A percentile compares a stretch with the other conserved stretches of the same genome.
phyloP scores from a whole-genome alignment of 345 rosid genomes.

The Punica granatum region DNA sequence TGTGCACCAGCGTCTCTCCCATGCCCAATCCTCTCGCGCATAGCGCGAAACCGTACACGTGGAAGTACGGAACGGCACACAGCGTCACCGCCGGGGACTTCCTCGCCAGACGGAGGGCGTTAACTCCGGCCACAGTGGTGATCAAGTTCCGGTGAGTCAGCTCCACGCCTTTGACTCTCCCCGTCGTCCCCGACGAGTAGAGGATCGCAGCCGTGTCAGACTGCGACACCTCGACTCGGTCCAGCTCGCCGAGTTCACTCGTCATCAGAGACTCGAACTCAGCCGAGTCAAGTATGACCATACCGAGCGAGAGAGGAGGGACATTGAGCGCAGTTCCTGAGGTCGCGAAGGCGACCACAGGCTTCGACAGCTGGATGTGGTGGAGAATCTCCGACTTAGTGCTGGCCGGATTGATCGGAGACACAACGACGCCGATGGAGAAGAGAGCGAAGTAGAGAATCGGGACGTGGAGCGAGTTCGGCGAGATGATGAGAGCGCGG shows the following conservation, averaged over 20 bases:
- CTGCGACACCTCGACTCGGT: slow-evolving; percentile 17
- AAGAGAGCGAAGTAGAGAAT: slow-evolving; percentile 46
- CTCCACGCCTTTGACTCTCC: slow-evolving; percentile 44
- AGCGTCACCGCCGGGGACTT: slow-evolving; percentile 17
- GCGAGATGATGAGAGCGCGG: slow-evolving; percentile 34
- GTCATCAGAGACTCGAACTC: slow-evolving; percentile 37
- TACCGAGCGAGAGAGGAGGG: slow-evolving; percentile 18
- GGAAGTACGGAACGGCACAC: slow-evolving; percentile 49
- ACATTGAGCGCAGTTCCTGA: slow-evolving; percentile 27
- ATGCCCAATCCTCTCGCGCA: slow-evolving; percentile 23
- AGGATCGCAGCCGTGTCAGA: slow-evolving; percentile 50
- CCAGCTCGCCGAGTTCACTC: neutral
- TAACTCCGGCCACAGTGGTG: slow-evolving; percentile 16
- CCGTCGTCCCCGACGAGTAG: slow-evolving; percentile 64
- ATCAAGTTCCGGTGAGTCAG: slow-evolving; percentile 40
- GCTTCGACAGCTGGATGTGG: slow-evolving; percentile 35
- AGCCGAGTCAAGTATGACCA: slow-evolving; percentile 32
- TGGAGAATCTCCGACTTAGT: slow-evolving; percentile 30
- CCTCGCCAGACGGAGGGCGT: slow-evolving; percentile 21
- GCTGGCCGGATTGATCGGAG: slow-evolving; percentile 43
- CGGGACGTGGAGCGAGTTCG: slow-evolving; percentile 39
- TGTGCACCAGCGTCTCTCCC: slow-evolving; percentile 36
- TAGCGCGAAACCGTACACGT: slow-evolving; percentile 35
- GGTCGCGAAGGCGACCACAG: slow-evolving; percentile 42
- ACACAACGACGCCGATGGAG: slow-evolving; percentile 44